phyloP scores from a whole-genome alignment of 2,329 filamentous ascomycete genomes.

The Cercospora janseana region DNA sequence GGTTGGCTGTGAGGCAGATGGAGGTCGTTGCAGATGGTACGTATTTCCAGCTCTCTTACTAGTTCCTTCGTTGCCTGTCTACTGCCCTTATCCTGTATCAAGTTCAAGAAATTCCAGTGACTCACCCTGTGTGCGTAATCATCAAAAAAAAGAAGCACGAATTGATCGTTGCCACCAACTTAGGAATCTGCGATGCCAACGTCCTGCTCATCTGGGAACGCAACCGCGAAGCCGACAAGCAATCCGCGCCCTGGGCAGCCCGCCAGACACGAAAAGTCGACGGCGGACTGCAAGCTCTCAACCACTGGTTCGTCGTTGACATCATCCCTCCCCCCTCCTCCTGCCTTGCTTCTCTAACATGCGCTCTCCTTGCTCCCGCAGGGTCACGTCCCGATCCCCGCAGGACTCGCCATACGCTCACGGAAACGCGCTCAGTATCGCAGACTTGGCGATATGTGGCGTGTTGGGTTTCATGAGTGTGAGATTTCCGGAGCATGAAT shows the following conservation, averaged over 20 bases:
- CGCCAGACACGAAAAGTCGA: conserved; percentile 40
- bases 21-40: conserved; percentile 39
- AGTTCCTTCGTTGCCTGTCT: neutral
- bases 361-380: neutral
- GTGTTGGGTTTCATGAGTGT: conserved; percentile 39
- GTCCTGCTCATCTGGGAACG: conserved; percentile 41
- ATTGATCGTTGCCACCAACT: too few species aligned
- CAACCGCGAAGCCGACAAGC: conserved; percentile 31
- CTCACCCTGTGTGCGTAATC: neutral
- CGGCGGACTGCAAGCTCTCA: conserved; percentile 37
- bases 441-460: conserved; percentile 39
- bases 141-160: neutral
- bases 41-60: neutral
- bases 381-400: neutral
- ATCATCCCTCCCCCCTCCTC: neutral
- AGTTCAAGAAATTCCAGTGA: too few species aligned
- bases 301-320: conserved; percentile 30
- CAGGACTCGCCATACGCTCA: conserved; percentile 30
- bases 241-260: conserved; percentile 36
- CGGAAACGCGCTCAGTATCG: conserved; percentile 36
- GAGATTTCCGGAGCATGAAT: conserved; percentile 36
- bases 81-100: neutral
- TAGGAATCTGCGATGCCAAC: conserved; percentile 40
- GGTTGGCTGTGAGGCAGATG: conserved; percentile 37
- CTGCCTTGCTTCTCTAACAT: neutral